Base-by-base conservation (phyloP, 176 grass and related monocot species). In the Aegilops bicornis region DNA sequence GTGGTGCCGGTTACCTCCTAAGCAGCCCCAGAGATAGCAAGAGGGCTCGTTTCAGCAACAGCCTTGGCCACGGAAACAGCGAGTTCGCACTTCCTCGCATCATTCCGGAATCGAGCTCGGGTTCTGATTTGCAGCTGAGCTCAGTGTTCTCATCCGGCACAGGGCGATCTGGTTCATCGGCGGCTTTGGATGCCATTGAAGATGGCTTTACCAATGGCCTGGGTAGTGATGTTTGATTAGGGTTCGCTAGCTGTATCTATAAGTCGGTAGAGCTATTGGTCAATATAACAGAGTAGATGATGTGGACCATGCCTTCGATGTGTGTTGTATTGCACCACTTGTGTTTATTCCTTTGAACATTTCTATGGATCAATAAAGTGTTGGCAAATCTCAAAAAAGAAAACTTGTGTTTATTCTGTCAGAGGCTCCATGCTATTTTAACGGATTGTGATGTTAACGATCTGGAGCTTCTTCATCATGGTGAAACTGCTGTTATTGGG, bases 151-250 rank as follows among this genome's bases (percentile, higher is more conserved):
- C 45, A 68, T 48, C 76, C 24, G 27, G 61, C 42, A 40, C 63
- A 10, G 62, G 43, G 0, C 63, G 60, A 5, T 76, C 75, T 13
- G 25, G 80, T 87, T 43, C 81, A 24, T 81, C 27, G 8, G 63
- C 16, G 2, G 10, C 52, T 60, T 3, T 43, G 23, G 39, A 39
- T 62, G 69, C 25, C n/a, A 30, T n/a, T 30, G 15, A 39, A 33
- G 81, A 87, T 36, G 35, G 59, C 1, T 68, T 87, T 31, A 30
- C 12, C 5, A 91, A 79, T 86, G 84, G 36, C 78, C 59, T 65
- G 56, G 84, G 84, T 9, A 79, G 37, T 30, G 79, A 86, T 29
- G 58, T 73, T 73, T 90, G 84, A 90, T 70, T 36, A 58, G 54
- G 6, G 0, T 20, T 58, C 54, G 1, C 54, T 17, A 58, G 19